Conservation (phyloP, 179 eudicot species). For the Beta corolliflora region DNA sequence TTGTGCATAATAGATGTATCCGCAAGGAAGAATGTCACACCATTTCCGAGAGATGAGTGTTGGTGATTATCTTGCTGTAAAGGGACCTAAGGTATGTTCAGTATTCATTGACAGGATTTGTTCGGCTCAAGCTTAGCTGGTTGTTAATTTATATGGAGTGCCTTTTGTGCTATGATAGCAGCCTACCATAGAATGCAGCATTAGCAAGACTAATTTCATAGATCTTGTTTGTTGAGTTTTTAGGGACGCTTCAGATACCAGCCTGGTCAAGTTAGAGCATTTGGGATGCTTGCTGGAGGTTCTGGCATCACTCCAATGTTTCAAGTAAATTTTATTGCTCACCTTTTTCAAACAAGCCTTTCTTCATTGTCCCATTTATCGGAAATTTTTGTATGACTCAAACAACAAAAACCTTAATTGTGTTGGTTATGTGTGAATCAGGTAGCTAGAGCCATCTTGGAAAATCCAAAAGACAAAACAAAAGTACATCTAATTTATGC, state of each 20-base stretch:
- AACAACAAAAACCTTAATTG: background rate
- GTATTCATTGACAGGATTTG: background rate
- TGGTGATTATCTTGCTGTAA: constrained; percentile 73
- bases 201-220: background rate
- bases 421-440: constrained; percentile 15
- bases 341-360: background rate
- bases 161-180: background rate
- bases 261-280: constrained; percentile 84
- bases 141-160: background rate
- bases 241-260: constrained; percentile 91
- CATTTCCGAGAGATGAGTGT: constrained; percentile 82
- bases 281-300: constrained; percentile 98
- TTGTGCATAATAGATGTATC: constrained; percentile 61
- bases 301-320: constrained; percentile 98
- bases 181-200: background rate
- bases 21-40: constrained; percentile 94
- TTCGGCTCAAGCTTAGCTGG: background rate
- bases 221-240: constrained; percentile 16
- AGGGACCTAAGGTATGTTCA: constrained; percentile 74
- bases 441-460: constrained; percentile 86
- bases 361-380: background rate
- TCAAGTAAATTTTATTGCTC: constrained; percentile 48
- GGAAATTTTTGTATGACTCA: background rate
- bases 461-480: constrained; percentile 80
- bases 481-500: constrained; percentile 84